Evolutionary conservation across 2,329 filamentous ascomycete genomes (phyloP), one percentile per base, ranked within the genome.

Genomic region (Epichloe elymi): DNA sequence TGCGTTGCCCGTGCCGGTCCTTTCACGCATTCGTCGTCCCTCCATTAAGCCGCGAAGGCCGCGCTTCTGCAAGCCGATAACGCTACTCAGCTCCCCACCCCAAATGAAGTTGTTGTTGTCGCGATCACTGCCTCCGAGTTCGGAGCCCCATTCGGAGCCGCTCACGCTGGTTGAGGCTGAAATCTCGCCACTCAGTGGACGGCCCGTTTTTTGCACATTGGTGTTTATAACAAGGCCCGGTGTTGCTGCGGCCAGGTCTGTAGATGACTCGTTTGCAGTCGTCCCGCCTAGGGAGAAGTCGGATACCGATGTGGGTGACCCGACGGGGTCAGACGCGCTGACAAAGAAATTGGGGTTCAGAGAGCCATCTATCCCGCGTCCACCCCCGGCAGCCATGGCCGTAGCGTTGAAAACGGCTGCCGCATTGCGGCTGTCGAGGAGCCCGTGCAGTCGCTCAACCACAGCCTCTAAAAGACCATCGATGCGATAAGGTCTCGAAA

Each of bases 371-470:
- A 91, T 87, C 46, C 87, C 86, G 46, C 89, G 81, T 0, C 93
- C 93, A 26, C 93, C 90, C 11, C 93, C 93, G 1, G 93, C 93
- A 0, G 90, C 93, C 93, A 97, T 97, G 49, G 93, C 93, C 0
- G 91, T 93, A 0, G 93, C 93, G 58, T 98, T 98, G 74, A 98
- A 98, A 0, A 98, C 90, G 5, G 93, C 93, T 0, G 93, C 93
- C 0, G 93, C 91, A 58, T 97, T 98, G 45, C 91, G 80, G 46
- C 88, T 93, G 65, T 98, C 93, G 4, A 98, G 79, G 0, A 94
- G 79, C 33, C 86, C 78, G 61, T 98, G 93, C 0, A 98, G 75
- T 7, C 91, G 81, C 66, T 97, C 89, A 10, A 97, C 88, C 2
- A 94, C 88, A 0, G 88, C 88, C 69, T 98, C 93, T 1, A 97